These are phyloP conservation scores for Corymbia maculata DNA, from an alignment of 345 rosid genomes.

Conservation along the genomic window DNA sequence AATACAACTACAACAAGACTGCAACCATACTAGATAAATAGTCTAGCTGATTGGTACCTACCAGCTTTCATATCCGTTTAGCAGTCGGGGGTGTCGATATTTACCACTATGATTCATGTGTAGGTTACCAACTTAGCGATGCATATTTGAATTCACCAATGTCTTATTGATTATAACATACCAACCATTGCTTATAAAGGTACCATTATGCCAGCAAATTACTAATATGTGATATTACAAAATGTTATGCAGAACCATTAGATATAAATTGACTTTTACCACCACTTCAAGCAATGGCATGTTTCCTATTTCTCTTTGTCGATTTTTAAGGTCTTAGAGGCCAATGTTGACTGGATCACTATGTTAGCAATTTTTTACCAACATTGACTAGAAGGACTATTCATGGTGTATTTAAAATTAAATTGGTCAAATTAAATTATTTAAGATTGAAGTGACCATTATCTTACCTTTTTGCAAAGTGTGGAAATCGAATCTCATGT, in stretches of 20 bases:
- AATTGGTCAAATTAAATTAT: not conserved
- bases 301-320: not conserved
- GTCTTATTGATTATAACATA: not conserved
- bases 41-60: no score
- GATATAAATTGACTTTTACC: not conserved
- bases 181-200: not conserved
- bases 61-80: no score
- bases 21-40: no score
- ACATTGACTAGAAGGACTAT: not conserved
- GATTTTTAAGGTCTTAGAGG: rapidly evolving
- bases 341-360: not conserved
- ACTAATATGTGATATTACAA: not conserved
- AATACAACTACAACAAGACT: no score
- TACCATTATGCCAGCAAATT: not conserved
- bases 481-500: no score
- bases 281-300: not conserved
- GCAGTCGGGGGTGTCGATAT: no score
- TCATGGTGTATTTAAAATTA: not conserved
- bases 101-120: not conserved
- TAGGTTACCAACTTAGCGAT: not conserved
- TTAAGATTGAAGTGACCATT: not conserved
- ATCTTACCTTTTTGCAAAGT: no score
- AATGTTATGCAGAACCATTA: rapidly evolving
- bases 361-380: not conserved
- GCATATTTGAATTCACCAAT: not conserved